Conservation (phyloP, 2,329 filamentous ascomycete genomes). For the Falciphora oryzae region DNA sequence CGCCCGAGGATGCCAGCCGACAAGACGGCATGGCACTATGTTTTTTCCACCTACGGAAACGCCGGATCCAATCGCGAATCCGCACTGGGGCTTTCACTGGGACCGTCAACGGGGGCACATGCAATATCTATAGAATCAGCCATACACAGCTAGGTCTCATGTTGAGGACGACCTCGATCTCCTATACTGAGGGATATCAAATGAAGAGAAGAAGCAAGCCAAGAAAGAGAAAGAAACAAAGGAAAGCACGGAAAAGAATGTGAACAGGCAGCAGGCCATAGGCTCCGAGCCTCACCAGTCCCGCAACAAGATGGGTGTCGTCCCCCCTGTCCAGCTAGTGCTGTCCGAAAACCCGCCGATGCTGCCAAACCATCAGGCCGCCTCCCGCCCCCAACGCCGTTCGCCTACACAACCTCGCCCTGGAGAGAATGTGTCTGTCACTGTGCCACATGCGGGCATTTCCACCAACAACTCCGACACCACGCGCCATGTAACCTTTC, state of each 20-base stretch:
- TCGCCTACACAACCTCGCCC: too few species aligned
- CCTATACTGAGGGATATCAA: background rate
- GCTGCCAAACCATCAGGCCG: too few species aligned
- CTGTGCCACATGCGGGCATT: background rate
- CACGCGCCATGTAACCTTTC: background rate
- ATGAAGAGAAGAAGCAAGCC: background rate
- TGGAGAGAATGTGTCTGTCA: background rate
- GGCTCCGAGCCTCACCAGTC: background rate
- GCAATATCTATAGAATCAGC: background rate
- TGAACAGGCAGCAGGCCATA: background rate
- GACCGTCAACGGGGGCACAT: too few species aligned
- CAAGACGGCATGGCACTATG: background rate
- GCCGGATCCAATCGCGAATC: background rate
- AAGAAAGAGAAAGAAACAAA: background rate
- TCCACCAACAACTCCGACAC: background rate
- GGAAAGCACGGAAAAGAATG: background rate
- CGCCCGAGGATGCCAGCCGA: background rate
- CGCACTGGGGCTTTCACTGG: background rate
- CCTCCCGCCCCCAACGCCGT: too few species aligned
- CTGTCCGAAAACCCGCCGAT: too few species aligned
- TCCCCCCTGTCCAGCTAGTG: too few species aligned
- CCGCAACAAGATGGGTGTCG: background rate
- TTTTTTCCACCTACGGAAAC: constrained; percentile 1
- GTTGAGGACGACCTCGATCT: background rate
- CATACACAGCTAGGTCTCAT: background rate